Conservation (phyloP, 495 filamentous ascomycete genomes). For the Trichocladium uniseriatum region DNA sequence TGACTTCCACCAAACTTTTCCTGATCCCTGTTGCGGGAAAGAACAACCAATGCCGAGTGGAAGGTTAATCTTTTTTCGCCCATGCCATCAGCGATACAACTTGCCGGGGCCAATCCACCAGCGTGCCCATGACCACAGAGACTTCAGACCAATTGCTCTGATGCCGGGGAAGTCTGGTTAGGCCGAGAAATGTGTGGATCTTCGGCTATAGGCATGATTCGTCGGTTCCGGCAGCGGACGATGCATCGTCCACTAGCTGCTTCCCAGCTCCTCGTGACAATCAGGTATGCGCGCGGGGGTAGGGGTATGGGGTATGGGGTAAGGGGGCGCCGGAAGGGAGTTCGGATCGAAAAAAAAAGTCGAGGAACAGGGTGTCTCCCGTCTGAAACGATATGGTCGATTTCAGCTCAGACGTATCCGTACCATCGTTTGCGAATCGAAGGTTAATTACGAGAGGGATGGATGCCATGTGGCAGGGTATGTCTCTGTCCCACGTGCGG, state of each 20-base stretch:
- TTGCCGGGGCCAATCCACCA: not conserved
- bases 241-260: constrained; percentile 14
- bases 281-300: not conserved
- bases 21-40: constrained; percentile 3
- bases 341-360: not conserved
- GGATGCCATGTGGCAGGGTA: constrained; percentile 5
- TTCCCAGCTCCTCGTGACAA: constrained; percentile 15
- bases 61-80: not conserved
- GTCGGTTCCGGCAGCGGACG: constrained; percentile 10
- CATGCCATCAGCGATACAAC: constrained; percentile 4
- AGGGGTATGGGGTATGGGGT: not conserved
- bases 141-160: not conserved
- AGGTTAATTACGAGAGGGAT: not conserved
- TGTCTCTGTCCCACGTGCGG: constrained; percentile 24
- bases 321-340: not conserved
- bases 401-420: not conserved
- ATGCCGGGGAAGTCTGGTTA: constrained; percentile 5
- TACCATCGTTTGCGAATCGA: not conserved
- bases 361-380: not conserved
- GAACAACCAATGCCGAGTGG: constrained; percentile 9
- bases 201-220: constrained; percentile 25
- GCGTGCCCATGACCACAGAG: not conserved
- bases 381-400: not conserved
- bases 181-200: constrained; percentile 12
- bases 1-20: not conserved